Evolutionary conservation across 225 moss, liverwort and hornwort species (phyloP), one percentile per base, ranked within the genome.

Genomic region (Climacium dendroides): DNA sequence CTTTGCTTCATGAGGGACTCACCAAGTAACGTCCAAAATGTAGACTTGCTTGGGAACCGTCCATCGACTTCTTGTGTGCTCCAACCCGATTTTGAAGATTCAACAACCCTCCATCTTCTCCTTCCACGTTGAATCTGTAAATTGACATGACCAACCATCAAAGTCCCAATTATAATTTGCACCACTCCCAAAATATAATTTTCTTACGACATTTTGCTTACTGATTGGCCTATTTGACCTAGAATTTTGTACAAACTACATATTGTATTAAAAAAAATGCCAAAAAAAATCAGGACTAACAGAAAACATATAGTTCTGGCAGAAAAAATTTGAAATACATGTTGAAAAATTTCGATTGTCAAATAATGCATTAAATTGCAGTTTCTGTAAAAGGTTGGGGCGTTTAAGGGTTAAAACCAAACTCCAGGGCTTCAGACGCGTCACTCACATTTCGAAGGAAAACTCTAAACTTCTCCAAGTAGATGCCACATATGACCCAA

Each of bases 91-190:
- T 92, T 94, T 52, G 91, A 79, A 57, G 94, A 92, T 87, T 94
- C 92, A 84, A 94, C 78, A 59, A 94, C 91, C 81, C 88, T 91
- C 94, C 92, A 94, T 82, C 94, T 84, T 82, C 87, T 89, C 52
- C 82, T 90, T 84, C 88, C 92, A 74, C 94, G 94, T 76, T 94
- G 94, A 84, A 94, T 92, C 94, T 94, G 91, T 58, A 87, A n/a
- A 81, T 75, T 19, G 87, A 76, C 67, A 72, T 35, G 37, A 55
- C 13, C 72, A 90, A 55, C 25, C 77, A 85, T 65, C 39, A 64
- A 55, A 30, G 45, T 19, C 86, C 43, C 50, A 67, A 59, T 78
- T 55, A 39, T 26, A 34, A 78, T 43, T 55, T 78, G 13, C 43
- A 86, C 5, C 34, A 34, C 66, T 76, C 52, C 23, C 37, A n/a